Conservation (phyloP, 2,329 filamentous ascomycete genomes). For the Ophiocordyceps sinensis region DNA sequence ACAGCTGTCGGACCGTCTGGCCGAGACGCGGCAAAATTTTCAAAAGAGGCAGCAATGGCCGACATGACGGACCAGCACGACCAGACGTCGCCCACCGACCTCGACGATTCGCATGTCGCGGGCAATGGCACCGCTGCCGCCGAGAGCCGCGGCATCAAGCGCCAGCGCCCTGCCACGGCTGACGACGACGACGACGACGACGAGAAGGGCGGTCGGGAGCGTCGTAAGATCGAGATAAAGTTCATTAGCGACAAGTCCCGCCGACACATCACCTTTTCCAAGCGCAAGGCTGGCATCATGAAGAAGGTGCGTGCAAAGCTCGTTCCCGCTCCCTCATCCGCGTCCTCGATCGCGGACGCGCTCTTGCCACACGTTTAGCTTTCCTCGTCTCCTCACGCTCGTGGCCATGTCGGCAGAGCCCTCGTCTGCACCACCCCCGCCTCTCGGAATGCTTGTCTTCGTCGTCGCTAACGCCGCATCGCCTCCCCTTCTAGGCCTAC, state of each 20-base stretch:
- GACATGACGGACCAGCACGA: conserved; percentile 69
- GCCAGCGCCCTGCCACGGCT: conserved; percentile 63
- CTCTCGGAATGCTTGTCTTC: neutral
- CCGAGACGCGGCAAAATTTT: neutral
- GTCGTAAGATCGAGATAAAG: conserved; percentile 99
- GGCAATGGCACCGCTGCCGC: conserved; percentile 58
- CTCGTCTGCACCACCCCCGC: neutral
- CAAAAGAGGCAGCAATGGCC: conserved; percentile 39
- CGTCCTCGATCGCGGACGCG: too few species aligned
- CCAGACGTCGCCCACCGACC: conserved; percentile 58
- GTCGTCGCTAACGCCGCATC: neutral
- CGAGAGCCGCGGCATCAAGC: conserved; percentile 78
- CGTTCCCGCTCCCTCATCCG: too few species aligned
- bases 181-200: conserved; percentile 97
- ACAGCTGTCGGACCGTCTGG: conserved; percentile 1
- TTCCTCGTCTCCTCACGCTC: too few species aligned
- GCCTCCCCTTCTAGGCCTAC: conserved; percentile 53
- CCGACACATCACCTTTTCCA: conserved; percentile 98
- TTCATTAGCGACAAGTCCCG: conserved; percentile 99
- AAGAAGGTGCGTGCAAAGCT: conserved; percentile 66
- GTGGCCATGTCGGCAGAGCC: too few species aligned
- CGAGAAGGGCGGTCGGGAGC: conserved; percentile 93
- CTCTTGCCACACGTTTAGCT: too few species aligned
- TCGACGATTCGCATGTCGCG: conserved; percentile 56
- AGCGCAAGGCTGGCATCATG: conserved; percentile 99